Evolutionary conservation across 2,329 filamentous ascomycete genomes (phyloP).

Genomic region (Aplosporella prunicola): DNA sequence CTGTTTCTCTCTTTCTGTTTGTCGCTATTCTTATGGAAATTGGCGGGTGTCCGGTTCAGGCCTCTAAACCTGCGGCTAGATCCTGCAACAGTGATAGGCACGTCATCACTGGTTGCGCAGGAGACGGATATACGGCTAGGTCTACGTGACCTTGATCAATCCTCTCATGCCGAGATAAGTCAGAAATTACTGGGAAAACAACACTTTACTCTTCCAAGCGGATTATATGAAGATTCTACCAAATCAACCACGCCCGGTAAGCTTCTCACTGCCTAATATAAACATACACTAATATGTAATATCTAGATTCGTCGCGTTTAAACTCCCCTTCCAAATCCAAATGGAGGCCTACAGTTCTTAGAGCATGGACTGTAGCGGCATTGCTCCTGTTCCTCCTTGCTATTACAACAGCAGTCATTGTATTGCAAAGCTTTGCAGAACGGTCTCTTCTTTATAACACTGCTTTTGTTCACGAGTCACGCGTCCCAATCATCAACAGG

Average conservation of each 20-base stretch:
- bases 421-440: background rate
- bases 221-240: background rate
- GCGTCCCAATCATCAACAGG: background rate
- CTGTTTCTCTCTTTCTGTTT: background rate
- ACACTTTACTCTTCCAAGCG: background rate
- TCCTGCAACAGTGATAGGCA: background rate
- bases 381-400: background rate
- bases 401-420: background rate
- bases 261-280: no score
- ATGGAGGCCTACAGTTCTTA: background rate
- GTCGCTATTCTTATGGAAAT: background rate
- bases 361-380: background rate
- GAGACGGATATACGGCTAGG: no score
- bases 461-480: background rate
- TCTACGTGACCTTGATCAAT: background rate
- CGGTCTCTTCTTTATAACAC: background rate
- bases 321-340: background rate
- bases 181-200: background rate
- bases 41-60: background rate
- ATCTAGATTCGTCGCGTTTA: background rate
- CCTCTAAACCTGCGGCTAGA: background rate
- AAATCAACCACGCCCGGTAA: background rate
- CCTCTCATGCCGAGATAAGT: background rate
- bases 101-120: background rate
- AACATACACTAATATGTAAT: no score